Conservation (phyloP, 768 basidiomycete genomes). For the Punctularia strigosozonata region DNA sequence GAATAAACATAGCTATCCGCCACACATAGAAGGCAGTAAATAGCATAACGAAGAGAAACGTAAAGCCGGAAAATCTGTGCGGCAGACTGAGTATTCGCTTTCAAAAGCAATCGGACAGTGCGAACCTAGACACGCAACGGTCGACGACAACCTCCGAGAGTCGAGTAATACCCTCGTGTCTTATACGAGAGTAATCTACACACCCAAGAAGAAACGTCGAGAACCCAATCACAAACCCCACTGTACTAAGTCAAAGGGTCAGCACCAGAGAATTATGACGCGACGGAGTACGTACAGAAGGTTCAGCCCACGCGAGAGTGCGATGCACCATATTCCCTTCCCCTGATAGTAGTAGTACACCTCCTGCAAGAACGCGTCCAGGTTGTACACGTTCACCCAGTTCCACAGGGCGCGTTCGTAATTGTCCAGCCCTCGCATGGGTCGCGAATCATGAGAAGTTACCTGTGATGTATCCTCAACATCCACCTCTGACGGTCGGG, state of each 20-base stretch:
- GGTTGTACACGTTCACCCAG: slow-evolving; percentile 98
- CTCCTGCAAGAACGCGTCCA: slow-evolving; percentile 91
- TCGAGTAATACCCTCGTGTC: slow-evolving; percentile 49
- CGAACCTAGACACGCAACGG: slow-evolving; percentile 77
- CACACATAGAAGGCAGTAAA: slow-evolving; percentile 85
- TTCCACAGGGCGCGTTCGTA: slow-evolving; percentile 94
- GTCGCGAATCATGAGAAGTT: slow-evolving; percentile 12
- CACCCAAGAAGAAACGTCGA: slow-evolving; percentile 94
- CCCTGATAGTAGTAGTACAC: slow-evolving; percentile 95
- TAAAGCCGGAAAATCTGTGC: slow-evolving; percentile 71
- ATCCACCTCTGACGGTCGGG: slow-evolving; percentile 54
- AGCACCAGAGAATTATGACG: slow-evolving; percentile 10
- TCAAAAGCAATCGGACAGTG: slow-evolving; percentile 3
- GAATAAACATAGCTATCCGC: slow-evolving; percentile 72
- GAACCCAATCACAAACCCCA: slow-evolving; percentile 97
- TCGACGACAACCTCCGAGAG: slow-evolving; percentile 76
- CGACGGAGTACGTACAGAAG: slow-evolving; percentile 59
- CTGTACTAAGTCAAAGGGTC: slow-evolving; percentile 49
- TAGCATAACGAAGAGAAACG: slow-evolving; percentile 70
- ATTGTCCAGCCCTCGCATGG: slow-evolving; percentile 62
- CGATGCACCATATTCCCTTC: slow-evolving; percentile 94
- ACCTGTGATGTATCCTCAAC: slow-evolving; percentile 17
- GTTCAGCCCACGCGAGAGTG: slow-evolving; percentile 82
- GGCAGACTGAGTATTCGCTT: slow-evolving; percentile 3
- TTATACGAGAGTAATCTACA: slow-evolving; percentile 80